Evolutionary conservation across 208 protist species (phyloP).

Genomic region (Entamoeba invadens): DNA sequence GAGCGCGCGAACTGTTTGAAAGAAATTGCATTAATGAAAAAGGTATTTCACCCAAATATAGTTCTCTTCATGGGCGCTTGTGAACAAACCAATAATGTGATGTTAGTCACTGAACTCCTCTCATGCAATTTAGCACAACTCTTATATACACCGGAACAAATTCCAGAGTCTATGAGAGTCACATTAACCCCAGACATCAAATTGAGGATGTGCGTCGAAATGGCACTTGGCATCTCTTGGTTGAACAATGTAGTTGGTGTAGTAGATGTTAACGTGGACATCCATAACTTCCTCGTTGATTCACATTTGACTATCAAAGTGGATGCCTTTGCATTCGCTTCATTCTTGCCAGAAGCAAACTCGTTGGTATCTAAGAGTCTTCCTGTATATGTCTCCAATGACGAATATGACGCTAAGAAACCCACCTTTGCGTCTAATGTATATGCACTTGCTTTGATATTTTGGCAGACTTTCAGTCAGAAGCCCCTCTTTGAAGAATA

Average conservation of each 20-base stretch:
- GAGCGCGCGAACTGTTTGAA: not conserved
- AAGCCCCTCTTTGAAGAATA: not conserved
- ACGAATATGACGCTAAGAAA: not conserved
- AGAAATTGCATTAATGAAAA: not conserved
- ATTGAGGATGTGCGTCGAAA: not conserved
- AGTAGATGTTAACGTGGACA: not conserved
- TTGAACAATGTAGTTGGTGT: not conserved
- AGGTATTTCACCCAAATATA: slow-evolving; percentile 2
- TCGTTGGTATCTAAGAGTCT: not conserved
- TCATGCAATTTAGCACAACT: not conserved
- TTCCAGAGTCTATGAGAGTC: not conserved
- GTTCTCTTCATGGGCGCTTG: not conserved
- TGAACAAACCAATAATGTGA: not conserved
- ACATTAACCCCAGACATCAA: not conserved
- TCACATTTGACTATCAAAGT: not conserved
- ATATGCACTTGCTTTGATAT: not conserved
- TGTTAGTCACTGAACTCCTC: not conserved
- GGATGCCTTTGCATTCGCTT: not conserved
- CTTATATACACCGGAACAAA: not conserved
- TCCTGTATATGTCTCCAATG: not conserved
- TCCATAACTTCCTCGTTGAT: not conserved
- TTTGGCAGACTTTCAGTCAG: not conserved
- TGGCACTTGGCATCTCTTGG: not conserved
- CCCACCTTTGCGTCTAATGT: not conserved
- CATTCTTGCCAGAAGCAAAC: not conserved